These are phyloP conservation scores for Solanum hybrid DNA, from an alignment of 305 asterid species.

Conservation along the genomic window DNA sequence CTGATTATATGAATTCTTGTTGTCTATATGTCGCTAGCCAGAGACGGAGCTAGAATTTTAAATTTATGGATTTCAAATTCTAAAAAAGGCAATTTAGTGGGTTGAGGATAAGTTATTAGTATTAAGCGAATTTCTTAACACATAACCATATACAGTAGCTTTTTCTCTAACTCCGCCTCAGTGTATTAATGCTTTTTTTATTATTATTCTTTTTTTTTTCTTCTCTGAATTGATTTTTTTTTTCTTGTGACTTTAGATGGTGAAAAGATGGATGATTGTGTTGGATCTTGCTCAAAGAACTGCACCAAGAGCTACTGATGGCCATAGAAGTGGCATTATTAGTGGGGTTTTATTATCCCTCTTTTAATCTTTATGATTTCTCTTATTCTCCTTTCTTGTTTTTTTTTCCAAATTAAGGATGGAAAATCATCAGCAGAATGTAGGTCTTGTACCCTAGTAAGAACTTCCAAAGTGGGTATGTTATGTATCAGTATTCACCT, in stretches of 20 bases:
- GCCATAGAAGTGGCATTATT: slow-evolving; percentile 12
- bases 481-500: neutral
- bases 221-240: neutral
- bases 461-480: neutral
- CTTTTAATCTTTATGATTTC: neutral
- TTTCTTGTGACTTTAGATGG: slow-evolving; percentile 36
- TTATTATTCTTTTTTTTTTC: neutral
- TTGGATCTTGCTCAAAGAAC: slow-evolving; percentile 71
- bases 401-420: neutral
- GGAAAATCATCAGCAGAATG: neutral
- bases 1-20: neutral
- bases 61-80: neutral
- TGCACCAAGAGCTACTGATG: slow-evolving; percentile 48
- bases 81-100: neutral
- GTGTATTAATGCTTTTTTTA: neutral
- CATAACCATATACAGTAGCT: neutral
- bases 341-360: neutral
- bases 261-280: slow-evolving; percentile 63
- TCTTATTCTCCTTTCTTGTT: neutral
- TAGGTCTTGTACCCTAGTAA: neutral
- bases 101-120: neutral
- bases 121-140: neutral
- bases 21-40: neutral
- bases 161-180: neutral
- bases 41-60: neutral